Evolutionary conservation across 2,329 filamentous ascomycete species (phyloP).

Genomic region (Knufia petricola): DNA sequence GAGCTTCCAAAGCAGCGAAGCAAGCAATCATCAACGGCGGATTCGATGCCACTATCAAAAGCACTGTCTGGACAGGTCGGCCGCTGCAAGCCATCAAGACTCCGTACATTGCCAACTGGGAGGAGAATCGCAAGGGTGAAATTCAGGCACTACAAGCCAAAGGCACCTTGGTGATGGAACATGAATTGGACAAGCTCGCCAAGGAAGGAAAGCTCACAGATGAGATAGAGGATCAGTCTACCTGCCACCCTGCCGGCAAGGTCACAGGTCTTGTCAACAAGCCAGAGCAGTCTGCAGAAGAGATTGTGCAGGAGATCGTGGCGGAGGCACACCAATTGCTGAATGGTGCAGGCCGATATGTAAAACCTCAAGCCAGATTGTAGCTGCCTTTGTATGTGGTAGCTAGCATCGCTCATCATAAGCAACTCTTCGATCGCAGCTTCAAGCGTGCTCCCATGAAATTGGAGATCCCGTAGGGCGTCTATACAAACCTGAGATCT

Average conservation of each 20-base stretch:
- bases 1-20: slow-evolving; percentile 25
- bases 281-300: slow-evolving; percentile 53
- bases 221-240: slow-evolving; percentile 50
- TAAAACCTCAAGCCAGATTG: neutral
- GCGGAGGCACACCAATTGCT: slow-evolving; percentile 56
- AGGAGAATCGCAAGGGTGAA: slow-evolving; percentile 51
- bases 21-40: slow-evolving; percentile 53
- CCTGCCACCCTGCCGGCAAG: slow-evolving; percentile 59
- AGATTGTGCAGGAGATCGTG: slow-evolving; percentile 79
- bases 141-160: slow-evolving; percentile 59
- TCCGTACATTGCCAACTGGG: slow-evolving; percentile 64
- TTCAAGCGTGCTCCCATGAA: too few relatives aligned
- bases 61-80: slow-evolving; percentile 65
- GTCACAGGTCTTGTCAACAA: slow-evolving; percentile 64
- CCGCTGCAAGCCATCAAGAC: slow-evolving; percentile 66
- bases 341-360: slow-evolving; percentile 25
- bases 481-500: too few relatives aligned
- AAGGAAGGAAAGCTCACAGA: slow-evolving; percentile 27
- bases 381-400: neutral
- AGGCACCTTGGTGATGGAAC: slow-evolving; percentile 62
- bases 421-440: too few relatives aligned
- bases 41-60: slow-evolving; percentile 64
- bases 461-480: too few relatives aligned
- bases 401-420: too few relatives aligned
- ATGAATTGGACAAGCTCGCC: slow-evolving; percentile 18